phyloP scores from a whole-genome alignment of 1,284 basidiomycete species.

The Puccinia hordei region DNA sequence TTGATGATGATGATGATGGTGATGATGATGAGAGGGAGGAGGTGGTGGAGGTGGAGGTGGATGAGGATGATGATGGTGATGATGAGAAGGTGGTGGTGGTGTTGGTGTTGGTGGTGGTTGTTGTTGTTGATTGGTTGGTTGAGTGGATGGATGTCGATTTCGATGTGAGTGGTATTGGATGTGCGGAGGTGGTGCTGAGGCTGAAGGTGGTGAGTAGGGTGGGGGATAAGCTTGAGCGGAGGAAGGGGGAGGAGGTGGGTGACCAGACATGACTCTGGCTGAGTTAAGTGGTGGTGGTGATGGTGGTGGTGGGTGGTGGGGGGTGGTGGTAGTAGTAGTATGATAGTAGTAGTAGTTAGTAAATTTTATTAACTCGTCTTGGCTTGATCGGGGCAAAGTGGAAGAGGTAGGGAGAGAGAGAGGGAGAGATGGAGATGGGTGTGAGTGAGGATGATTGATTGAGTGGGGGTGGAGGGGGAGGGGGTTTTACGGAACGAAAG shows the following conservation, averaged over 20 bases:
- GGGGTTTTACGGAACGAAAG: not conserved
- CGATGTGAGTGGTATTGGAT: slow-evolving; percentile 13
- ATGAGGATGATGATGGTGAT: too few species aligned
- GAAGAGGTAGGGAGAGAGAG: not conserved
- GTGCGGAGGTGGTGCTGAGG: not conserved
- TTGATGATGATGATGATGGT: slow-evolving; percentile 40
- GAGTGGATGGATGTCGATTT: too few species aligned
- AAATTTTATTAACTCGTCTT: too few species aligned
- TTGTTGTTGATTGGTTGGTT: too few species aligned
- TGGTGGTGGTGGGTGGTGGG: too few species aligned
- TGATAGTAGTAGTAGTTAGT: too few species aligned
- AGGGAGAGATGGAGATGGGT: not conserved
- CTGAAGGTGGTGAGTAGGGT: not conserved
- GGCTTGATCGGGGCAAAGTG: not conserved
- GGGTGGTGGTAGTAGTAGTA: too few species aligned
- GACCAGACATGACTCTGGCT: slow-evolving; percentile 11
- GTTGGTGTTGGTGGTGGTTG: too few species aligned
- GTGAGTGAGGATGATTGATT: too few species aligned
- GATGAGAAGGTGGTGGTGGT: too few species aligned
- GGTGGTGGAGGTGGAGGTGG: not conserved
- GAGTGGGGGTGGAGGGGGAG: not conserved
- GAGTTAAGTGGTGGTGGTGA: too few species aligned
- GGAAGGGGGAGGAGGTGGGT: slow-evolving; percentile 10
- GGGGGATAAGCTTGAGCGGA: not conserved
- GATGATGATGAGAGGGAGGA: slow-evolving; percentile 18